A percentile compares a stretch with the other conserved stretches of the same genome.
These are phyloP conservation scores for Hylodesmum podocarpum DNA, from an alignment of 306 rosid genomes.

Conservation along the genomic window DNA sequence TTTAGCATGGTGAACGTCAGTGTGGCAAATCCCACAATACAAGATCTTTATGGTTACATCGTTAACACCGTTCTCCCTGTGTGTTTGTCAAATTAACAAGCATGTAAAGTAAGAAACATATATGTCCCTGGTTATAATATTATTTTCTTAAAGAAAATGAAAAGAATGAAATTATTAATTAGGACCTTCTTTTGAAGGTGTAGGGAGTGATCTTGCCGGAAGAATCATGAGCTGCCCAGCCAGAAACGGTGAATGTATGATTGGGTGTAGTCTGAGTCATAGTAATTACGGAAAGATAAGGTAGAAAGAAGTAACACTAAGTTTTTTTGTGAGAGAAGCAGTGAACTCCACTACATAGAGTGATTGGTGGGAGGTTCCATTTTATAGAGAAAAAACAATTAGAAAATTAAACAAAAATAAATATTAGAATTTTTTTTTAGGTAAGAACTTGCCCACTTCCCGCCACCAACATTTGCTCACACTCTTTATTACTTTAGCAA, in stretches of 20 bases:
- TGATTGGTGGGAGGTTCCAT: not conserved
- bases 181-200: constrained; percentile 69
- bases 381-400: not conserved
- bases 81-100: not conserved
- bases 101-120: no score
- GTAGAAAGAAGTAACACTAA: no score
- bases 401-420: no score
- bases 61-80: constrained; percentile 63
- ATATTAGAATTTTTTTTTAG: not conserved
- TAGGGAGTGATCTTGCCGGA: constrained; percentile 64
- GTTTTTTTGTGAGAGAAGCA: no score
- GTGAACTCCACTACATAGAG: no score
- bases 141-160: not conserved
- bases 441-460: not conserved
- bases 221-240: constrained; percentile 88
- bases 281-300: no score
- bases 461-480: not conserved
- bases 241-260: constrained; percentile 67
- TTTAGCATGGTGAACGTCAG: constrained; percentile 58
- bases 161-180: not conserved
- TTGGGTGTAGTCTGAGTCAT: constrained; percentile 70
- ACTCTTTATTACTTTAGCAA: not conserved
- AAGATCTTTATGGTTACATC: constrained; percentile 60
- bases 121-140: no score
- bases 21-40: constrained; percentile 84